Evolutionary conservation across 192 early-diverging fungal species (phyloP).

Genomic region (Chytriomyces hyalinus): DNA sequence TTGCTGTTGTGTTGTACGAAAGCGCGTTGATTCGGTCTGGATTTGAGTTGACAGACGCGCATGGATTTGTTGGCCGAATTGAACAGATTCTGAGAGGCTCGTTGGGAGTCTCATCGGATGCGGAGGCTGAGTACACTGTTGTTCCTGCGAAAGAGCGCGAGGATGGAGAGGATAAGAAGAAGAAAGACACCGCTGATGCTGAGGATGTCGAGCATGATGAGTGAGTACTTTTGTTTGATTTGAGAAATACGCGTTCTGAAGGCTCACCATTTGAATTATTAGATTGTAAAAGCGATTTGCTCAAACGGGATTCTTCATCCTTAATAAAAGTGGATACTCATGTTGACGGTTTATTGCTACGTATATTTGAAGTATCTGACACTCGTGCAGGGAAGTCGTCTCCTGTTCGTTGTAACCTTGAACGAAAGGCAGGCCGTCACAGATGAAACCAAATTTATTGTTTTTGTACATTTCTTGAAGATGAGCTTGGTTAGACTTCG

Average conservation of each 20-base stretch:
- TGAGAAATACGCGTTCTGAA: too few relatives aligned
- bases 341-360: too few relatives aligned
- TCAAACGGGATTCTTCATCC: too few relatives aligned
- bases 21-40: conserved; percentile 48
- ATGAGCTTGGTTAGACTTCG: not conserved
- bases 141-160: conserved; percentile 56
- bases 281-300: too few relatives aligned
- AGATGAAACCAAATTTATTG: too few relatives aligned
- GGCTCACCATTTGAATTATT: too few relatives aligned
- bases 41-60: conserved; percentile 38
- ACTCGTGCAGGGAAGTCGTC: too few relatives aligned
- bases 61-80: conserved; percentile 45
- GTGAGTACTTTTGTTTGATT: conserved; percentile 10
- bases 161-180: conserved; percentile 57
- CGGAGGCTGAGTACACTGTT: conserved; percentile 44
- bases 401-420: too few relatives aligned
- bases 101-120: conserved; percentile 42
- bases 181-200: conserved; percentile 59
- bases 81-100: conserved; percentile 43
- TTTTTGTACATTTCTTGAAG: too few relatives aligned
- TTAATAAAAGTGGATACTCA: too few relatives aligned
- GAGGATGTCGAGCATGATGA: conserved; percentile 46
- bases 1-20: conserved; percentile 49
- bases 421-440: too few relatives aligned
- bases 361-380: too few relatives aligned